phyloP scores from a whole-genome alignment of 2,329 filamentous ascomycete species.

The Colletotrichum cordylinicola region DNA sequence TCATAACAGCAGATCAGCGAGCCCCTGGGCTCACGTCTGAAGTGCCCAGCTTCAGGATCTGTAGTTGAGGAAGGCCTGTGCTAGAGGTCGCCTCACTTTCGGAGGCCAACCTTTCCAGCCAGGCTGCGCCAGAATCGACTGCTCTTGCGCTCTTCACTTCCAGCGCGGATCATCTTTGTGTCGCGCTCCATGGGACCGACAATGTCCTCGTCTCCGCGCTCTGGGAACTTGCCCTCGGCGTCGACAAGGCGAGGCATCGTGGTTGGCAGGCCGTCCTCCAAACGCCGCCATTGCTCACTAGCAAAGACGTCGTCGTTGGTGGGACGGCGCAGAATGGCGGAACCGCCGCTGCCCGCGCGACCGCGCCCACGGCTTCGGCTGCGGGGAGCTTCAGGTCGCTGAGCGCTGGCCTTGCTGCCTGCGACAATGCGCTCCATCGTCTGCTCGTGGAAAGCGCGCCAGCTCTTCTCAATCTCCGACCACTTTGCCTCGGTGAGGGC shows the following conservation, averaged over 20 bases:
- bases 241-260: constrained; percentile 74
- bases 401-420: constrained; percentile 36
- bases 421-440: constrained; percentile 61
- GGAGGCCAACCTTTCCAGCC: constrained; percentile 48
- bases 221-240: constrained; percentile 83
- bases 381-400: constrained; percentile 33
- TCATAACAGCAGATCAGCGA: constrained; percentile 2
- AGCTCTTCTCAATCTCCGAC: constrained; percentile 77
- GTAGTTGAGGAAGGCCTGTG: background rate
- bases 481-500: constrained; percentile 87
- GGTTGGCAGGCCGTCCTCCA: constrained; percentile 64
- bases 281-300: constrained; percentile 47
- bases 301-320: constrained; percentile 44
- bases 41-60: background rate
- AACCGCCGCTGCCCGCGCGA: constrained; percentile 47
- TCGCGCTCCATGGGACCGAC: constrained; percentile 86
- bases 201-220: constrained; percentile 88
- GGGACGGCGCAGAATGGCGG: constrained; percentile 34
- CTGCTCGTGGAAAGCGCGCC: constrained; percentile 73
- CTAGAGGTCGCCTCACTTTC: constrained; percentile 5
- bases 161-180: constrained; percentile 54
- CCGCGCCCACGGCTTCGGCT: constrained; percentile 46
- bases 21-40: background rate
- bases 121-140: constrained; percentile 55
- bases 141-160: constrained; percentile 49